Conservation (phyloP, 2,329 filamentous ascomycete species). For the Plenodomus lindquistii region DNA sequence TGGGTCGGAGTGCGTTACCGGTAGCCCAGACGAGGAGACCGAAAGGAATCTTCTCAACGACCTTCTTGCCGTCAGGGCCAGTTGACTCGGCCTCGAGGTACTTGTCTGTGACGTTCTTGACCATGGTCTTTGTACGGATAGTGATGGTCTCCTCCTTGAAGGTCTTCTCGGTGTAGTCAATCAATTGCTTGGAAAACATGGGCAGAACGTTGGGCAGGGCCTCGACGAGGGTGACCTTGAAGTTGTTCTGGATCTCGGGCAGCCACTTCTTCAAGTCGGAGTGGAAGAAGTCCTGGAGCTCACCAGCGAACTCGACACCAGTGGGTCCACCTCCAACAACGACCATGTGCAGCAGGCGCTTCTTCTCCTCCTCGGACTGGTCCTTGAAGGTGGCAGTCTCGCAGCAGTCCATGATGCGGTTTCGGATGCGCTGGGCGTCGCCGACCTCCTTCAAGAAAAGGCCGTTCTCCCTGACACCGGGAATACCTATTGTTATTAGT, state of each 20-base stretch:
- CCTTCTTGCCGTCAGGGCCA: slow-evolving; percentile 82
- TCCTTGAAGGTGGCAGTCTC: slow-evolving; percentile 99
- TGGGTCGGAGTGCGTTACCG: slow-evolving; percentile 86
- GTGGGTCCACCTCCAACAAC: slow-evolving; percentile 84
- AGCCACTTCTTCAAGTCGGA: slow-evolving; percentile 98
- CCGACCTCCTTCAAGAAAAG: slow-evolving; percentile 99
- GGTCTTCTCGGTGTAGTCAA: slow-evolving; percentile 98
- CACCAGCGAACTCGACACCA: slow-evolving; percentile 96
- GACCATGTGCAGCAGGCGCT: slow-evolving; percentile 97
- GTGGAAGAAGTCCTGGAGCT: slow-evolving; percentile 98
- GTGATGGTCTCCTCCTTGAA: slow-evolving; percentile 99
- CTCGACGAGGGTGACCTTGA: slow-evolving; percentile 97
- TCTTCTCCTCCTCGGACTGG: slow-evolving; percentile 82
- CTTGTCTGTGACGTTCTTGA: slow-evolving; percentile 94
- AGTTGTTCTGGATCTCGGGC: slow-evolving; percentile 90
- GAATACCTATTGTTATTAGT: slow-evolving; percentile 63
- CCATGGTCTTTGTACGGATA: slow-evolving; percentile 98
- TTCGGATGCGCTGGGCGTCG: slow-evolving; percentile 94
- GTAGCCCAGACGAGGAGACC: slow-evolving; percentile 98
- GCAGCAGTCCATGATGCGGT: slow-evolving; percentile 99
- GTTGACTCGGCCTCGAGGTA: slow-evolving; percentile 87
- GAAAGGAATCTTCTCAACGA: slow-evolving; percentile 81
- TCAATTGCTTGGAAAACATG: slow-evolving; percentile 98
- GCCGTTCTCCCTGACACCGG: slow-evolving; percentile 90
- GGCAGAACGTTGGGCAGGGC: slow-evolving; percentile 94